These are phyloP conservation scores for Nannizzia gypsea DNA, from an alignment of 2,329 filamentous ascomycete genomes.

Conservation along the genomic window DNA sequence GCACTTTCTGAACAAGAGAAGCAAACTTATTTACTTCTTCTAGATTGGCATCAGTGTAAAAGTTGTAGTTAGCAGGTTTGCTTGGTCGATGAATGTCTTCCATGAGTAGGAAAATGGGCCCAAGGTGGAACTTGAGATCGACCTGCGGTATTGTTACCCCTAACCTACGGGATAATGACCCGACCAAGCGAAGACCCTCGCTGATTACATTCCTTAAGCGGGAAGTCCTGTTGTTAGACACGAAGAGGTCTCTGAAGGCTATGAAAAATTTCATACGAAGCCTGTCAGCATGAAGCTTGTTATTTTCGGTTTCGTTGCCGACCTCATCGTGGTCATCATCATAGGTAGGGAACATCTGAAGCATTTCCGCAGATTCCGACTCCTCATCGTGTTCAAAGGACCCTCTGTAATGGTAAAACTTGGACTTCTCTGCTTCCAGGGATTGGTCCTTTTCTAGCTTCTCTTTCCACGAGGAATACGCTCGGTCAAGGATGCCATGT, in stretches of 20 bases:
- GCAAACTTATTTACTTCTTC: conserved; percentile 64
- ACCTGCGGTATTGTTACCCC: conserved; percentile 18
- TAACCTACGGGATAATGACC: conserved; percentile 22
- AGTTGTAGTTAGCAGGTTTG: conserved; percentile 55
- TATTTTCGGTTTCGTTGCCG: conserved; percentile 24
- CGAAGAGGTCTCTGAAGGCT: conserved; percentile 43
- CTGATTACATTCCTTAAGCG: conserved; percentile 26
- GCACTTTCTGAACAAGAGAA: conserved; percentile 54
- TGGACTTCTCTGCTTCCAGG: conserved; percentile 59
- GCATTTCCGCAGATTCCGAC: conserved; percentile 60
- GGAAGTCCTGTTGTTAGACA: conserved; percentile 19
- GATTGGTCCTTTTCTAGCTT: conserved; percentile 66
- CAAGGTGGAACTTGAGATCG: conserved; percentile 45
- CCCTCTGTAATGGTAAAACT: conserved; percentile 74
- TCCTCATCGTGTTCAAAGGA: conserved; percentile 65
- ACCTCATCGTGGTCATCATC: conserved; percentile 44
- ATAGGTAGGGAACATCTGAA: conserved; percentile 69
- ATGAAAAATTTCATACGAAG: conserved; percentile 51
- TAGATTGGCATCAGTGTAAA: conserved; percentile 75
- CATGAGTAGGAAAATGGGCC: conserved; percentile 54
- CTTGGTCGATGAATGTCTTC: conserved; percentile 37
- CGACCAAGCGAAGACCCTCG: conserved; percentile 25
- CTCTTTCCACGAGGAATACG: conserved; percentile 70
- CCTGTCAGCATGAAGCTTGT: conserved; percentile 36
- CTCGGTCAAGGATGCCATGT: conserved; percentile 55